Conservation (phyloP, 345 rosid species). For the Lumnitzera racemosa region DNA sequence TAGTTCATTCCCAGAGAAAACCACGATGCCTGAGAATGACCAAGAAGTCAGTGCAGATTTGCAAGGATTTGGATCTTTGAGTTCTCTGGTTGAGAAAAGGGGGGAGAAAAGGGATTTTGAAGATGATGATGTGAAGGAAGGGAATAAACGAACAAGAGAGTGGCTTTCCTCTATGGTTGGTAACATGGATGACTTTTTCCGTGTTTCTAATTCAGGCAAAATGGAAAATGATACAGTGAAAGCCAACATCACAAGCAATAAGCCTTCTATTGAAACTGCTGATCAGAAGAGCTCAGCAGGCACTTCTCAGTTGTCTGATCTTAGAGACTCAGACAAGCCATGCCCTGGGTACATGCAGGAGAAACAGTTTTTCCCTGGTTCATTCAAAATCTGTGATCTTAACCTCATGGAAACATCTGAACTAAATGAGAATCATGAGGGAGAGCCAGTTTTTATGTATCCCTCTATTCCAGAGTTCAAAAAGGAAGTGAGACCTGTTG, state of each 20-base stretch:
- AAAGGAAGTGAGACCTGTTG: constrained; percentile 46
- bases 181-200: constrained; percentile 21
- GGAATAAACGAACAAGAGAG: constrained; percentile 56
- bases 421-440: constrained; percentile 38
- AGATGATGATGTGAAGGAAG: constrained; percentile 38
- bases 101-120: constrained; percentile 63
- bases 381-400: constrained; percentile 88
- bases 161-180: constrained; percentile 47
- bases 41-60: constrained; percentile 30
- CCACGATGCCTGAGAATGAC: constrained; percentile 29
- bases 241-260: constrained; percentile 22
- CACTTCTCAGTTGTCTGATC: constrained; percentile 20
- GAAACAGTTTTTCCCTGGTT: constrained; percentile 66
- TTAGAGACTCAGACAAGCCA: constrained; percentile 17
- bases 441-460: constrained; percentile 28
- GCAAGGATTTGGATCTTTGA: constrained; percentile 37
- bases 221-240: constrained; percentile 19
- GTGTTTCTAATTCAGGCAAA: constrained; percentile 24
- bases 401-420: constrained; percentile 77
- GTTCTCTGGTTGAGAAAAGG: constrained; percentile 45
- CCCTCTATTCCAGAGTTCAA: constrained; percentile 28
- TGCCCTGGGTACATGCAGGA: constrained; percentile 48
- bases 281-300: constrained; percentile 23
- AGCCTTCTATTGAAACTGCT: constrained; percentile 16
- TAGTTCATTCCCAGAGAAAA: constrained; percentile 53